Percentiles rank a stretch among this genome's conserved stretches.
Evolutionary conservation across 305 asterid genomes (phyloP).

Genomic region (Lippia alba): DNA sequence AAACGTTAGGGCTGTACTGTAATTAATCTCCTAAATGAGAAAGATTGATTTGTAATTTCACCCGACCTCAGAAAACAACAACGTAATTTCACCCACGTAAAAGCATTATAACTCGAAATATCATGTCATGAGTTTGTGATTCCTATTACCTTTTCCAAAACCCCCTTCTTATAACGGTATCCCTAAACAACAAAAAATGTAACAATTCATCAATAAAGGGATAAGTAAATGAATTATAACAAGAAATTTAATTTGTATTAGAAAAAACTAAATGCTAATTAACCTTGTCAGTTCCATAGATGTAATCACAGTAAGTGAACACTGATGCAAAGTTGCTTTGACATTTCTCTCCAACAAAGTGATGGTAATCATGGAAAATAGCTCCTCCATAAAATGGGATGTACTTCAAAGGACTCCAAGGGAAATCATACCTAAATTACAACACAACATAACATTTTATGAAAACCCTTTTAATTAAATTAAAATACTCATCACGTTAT

Average conservation of each 20-base stretch:
- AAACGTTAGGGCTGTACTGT: too few species aligned
- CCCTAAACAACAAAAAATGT: slow-evolving; percentile 43
- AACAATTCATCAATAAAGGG: slow-evolving; percentile 8
- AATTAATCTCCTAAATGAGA: too few species aligned
- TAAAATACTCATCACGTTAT: too few species aligned
- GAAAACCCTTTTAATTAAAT: neutral
- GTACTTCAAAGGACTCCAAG: slow-evolving; percentile 71
- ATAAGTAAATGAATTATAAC: too few species aligned
- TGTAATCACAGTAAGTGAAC: slow-evolving; percentile 73
- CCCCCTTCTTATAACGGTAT: slow-evolving; percentile 55
- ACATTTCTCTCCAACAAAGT: slow-evolving; percentile 69
- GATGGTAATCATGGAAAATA: slow-evolving; percentile 77
- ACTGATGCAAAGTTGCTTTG: slow-evolving; percentile 80
- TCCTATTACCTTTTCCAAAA: slow-evolving; percentile 56
- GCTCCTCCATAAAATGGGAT: slow-evolving; percentile 88
- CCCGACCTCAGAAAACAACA: too few species aligned
- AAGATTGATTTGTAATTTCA: too few species aligned
- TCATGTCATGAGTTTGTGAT: too few species aligned
- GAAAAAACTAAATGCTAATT: neutral
- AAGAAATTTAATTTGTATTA: neutral
- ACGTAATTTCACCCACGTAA: too few species aligned
- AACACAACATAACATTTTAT: slow-evolving; percentile 15
- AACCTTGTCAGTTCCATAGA: slow-evolving; percentile 83
- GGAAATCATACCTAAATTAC: slow-evolving; percentile 66
- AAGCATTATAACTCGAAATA: neutral